Conservation (phyloP, 2,329 filamentous ascomycete genomes). For the Purpureocillium lavendulum region DNA sequence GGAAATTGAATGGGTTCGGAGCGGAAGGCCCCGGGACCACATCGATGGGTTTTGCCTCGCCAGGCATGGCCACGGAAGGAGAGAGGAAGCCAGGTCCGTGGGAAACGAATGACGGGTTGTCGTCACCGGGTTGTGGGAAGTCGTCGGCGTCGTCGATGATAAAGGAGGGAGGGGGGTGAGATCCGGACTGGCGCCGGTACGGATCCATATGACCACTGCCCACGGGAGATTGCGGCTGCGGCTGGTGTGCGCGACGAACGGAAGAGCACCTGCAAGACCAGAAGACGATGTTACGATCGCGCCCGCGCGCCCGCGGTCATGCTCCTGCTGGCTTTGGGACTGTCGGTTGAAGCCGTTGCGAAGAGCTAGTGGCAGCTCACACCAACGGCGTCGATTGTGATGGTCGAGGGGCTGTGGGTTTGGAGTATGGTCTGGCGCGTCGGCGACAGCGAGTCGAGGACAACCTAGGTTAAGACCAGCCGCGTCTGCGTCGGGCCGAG, state of each 20-base stretch:
- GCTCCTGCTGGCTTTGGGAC: background rate
- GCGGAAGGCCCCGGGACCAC: constrained; percentile 13
- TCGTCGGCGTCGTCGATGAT: constrained; percentile 13
- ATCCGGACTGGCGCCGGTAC: background rate
- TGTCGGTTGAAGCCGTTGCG: too few relatives aligned
- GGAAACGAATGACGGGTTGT: background rate
- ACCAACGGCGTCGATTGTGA: too few relatives aligned
- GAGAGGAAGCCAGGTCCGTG: constrained; percentile 5
- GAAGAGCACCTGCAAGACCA: too few relatives aligned
- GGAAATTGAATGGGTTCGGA: constrained; percentile 85
- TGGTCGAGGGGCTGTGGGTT: too few relatives aligned
- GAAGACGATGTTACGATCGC: too few relatives aligned
- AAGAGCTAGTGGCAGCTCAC: too few relatives aligned
- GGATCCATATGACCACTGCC: constrained; percentile 8
- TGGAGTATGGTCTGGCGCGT: too few relatives aligned
- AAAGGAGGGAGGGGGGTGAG: constrained; percentile 6
- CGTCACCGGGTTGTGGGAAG: background rate
- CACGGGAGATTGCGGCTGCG: too few relatives aligned
- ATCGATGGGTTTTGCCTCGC: constrained; percentile 9
- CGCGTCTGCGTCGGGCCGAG: too few relatives aligned
- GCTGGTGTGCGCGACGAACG: background rate
- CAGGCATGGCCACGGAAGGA: constrained; percentile 7
- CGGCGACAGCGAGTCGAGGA: too few relatives aligned
- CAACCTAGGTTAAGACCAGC: too few relatives aligned
- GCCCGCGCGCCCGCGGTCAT: too few relatives aligned